Conservation (phyloP, 345 rosid genomes). For the Limnanthes douglasii region DNA sequence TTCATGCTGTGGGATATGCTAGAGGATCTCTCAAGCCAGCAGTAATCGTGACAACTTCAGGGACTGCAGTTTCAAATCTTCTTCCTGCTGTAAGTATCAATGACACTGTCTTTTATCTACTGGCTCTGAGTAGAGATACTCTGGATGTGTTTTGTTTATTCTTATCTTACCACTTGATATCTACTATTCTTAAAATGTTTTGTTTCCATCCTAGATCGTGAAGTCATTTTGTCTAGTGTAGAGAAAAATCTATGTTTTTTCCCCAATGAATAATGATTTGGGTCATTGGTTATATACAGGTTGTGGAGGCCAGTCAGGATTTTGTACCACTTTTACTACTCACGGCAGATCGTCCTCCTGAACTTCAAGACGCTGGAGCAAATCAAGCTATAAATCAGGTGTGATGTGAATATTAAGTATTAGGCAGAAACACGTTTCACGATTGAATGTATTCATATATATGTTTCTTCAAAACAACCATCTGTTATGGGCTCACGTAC, state of each 20-base stretch:
- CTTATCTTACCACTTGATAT: too few species aligned
- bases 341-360: constrained; percentile 97
- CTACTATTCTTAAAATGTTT: too few species aligned
- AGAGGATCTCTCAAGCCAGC: constrained; percentile 50
- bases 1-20: constrained; percentile 70
- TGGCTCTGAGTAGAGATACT: too few species aligned
- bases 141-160: too few species aligned
- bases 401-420: too few species aligned
- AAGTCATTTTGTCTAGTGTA: too few species aligned
- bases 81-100: constrained; percentile 83
- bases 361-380: constrained; percentile 86
- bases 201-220: not conserved
- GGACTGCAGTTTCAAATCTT: constrained; percentile 96
- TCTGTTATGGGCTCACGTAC: too few species aligned
- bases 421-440: too few species aligned
- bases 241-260: not conserved
- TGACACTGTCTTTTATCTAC: constrained; percentile 5
- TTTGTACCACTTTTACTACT: constrained; percentile 72
- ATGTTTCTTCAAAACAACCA: too few species aligned
- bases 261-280: not conserved
- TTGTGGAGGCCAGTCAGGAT: constrained; percentile 97
- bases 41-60: constrained; percentile 52
- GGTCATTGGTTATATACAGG: constrained; percentile 26
- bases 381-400: constrained; percentile 96
- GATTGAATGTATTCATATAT: too few species aligned